Conservation (phyloP, 2,329 filamentous ascomycete genomes). For the Arthroderma sp. region DNA sequence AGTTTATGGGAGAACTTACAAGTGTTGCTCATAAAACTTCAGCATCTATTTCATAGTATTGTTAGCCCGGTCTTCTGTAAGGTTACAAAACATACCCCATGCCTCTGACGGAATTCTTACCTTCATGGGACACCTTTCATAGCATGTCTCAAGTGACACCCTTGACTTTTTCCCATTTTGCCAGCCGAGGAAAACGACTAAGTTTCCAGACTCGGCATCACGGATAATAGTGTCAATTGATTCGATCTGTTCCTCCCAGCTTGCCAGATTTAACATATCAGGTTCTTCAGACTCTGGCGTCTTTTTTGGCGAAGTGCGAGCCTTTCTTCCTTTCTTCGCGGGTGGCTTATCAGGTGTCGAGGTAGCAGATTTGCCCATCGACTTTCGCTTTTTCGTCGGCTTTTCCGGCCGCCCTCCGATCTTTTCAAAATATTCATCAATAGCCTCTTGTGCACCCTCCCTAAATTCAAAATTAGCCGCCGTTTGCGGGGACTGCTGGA, state of each 20-base stretch:
- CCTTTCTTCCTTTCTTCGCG: conserved; percentile 18
- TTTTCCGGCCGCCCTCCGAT: conserved; percentile 29
- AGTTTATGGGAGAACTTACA: conserved; percentile 23
- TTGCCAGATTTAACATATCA: conserved; percentile 23
- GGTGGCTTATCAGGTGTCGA: conserved; percentile 12
- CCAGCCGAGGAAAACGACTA: conserved; percentile 31
- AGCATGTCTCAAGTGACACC: conserved; percentile 28
- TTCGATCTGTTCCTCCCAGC: conserved; percentile 32
- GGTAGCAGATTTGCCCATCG: conserved; percentile 18
- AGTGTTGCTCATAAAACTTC: conserved; percentile 35
- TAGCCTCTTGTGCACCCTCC: conserved; percentile 25
- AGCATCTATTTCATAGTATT: conserved; percentile 26
- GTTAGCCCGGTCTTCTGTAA: background rate
- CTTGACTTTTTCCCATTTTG: conserved; percentile 33
- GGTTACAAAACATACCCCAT: too few species aligned
- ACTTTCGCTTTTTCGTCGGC: conserved; percentile 13
- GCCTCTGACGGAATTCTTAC: conserved; percentile 13
- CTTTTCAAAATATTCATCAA: conserved; percentile 29
- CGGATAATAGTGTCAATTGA: conserved; percentile 32
- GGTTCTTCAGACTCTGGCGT: conserved; percentile 13
- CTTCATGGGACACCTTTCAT: conserved; percentile 30
- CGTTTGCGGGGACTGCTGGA: background rate
- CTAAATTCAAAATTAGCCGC: conserved; percentile 11
- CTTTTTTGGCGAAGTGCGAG: too few species aligned
- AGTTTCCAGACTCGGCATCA: conserved; percentile 18